Percentiles rank a stretch among this genome's conserved stretches.
Evolutionary conservation across 192 early-diverging fungal species (phyloP).

Genomic region (Coemansia sp.): DNA sequence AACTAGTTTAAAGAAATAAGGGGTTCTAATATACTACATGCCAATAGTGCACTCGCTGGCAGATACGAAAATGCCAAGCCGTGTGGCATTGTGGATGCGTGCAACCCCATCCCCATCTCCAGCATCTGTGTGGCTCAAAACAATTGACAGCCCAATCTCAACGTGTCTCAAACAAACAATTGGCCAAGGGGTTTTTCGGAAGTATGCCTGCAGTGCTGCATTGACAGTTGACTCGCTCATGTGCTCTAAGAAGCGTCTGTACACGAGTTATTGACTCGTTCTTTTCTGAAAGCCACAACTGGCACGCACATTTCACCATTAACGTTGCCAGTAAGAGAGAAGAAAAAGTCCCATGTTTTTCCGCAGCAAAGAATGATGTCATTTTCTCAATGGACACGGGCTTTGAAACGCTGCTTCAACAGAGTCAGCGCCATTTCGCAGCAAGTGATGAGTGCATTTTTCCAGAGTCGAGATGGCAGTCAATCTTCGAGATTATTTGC

Average conservation of each 20-base stretch:
- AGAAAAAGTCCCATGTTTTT: no score
- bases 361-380: neutral
- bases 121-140: no score
- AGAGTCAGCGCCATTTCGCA: neutral
- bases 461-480: neutral
- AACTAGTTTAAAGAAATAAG: no score
- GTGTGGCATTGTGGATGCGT: no score
- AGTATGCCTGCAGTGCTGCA: neutral
- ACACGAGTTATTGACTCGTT: neutral
- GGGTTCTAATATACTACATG: no score
- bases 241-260: neutral
- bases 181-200: neutral
- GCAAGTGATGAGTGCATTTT: neutral
- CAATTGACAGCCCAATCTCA: neutral
- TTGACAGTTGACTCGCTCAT: constrained; percentile 1
- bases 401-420: neutral
- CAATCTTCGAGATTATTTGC: neutral
- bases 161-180: neutral
- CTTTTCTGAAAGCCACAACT: neutral
- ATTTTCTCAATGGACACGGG: neutral
- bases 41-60: no score
- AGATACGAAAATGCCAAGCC: no score
- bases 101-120: no score
- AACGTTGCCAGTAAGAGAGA: no score
- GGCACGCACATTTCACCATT: no score